Percentiles rank a stretch among this genome's conserved stretches.
Conservation (phyloP, 73 alveolate genomes). For the Paramecium tetraurelia region DNA sequence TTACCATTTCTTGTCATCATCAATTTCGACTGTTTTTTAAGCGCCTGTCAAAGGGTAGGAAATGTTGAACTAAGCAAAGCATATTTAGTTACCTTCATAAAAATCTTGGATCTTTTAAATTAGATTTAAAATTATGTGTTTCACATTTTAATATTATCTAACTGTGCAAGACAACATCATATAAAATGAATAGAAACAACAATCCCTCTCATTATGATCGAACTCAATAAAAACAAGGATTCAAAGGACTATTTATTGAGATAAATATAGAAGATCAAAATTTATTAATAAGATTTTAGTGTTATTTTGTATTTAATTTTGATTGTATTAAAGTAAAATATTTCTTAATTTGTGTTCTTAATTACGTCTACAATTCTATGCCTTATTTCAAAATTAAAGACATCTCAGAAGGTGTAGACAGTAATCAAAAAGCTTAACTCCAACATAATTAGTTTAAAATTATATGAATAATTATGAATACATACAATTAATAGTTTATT, state of each 20-base stretch:
- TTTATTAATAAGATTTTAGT: background rate
- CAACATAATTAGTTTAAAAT: too few relatives aligned
- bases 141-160: background rate
- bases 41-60: conserved; percentile 90
- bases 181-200: background rate
- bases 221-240: background rate
- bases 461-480: background rate
- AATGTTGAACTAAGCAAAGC: conserved; percentile 80
- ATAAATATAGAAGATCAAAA: background rate
- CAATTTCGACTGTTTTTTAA: conserved; percentile 88
- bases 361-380: too few relatives aligned
- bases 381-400: background rate
- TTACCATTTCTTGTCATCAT: conserved; percentile 87
- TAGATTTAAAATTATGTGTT: conserved; percentile 35
- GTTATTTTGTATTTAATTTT: background rate
- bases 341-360: background rate
- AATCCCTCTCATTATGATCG: background rate
- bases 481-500: background rate
- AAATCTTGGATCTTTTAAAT: conserved; percentile 13
- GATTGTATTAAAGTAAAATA: background rate
- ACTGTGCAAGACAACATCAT: background rate
- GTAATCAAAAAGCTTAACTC: too few relatives aligned
- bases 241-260: background rate
- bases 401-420: background rate
- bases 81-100: conserved; percentile 38